Evolutionary conservation across 495 filamentous ascomycete genomes (phyloP).

Genomic region (Penicillium goetzii): DNA sequence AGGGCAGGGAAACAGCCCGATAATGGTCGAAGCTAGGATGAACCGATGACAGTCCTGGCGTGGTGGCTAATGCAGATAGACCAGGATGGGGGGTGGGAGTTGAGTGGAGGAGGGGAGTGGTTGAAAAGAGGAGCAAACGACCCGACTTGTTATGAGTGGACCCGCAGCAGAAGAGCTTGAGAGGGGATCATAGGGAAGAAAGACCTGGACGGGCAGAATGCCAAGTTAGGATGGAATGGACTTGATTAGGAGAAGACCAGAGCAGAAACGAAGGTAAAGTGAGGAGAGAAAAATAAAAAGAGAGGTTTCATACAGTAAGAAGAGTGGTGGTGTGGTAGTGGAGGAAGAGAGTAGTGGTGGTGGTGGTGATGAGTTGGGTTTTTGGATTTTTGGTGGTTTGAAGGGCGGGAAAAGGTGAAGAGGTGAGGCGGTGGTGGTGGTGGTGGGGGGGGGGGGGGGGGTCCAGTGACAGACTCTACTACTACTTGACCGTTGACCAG

Average conservation of each 20-base stretch:
- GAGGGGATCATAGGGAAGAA: conserved; percentile 27
- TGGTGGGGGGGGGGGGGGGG: conserved; percentile 10
- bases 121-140: conserved; percentile 32
- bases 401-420: conserved; percentile 15
- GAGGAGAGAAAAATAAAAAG: not conserved
- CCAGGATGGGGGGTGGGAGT: conserved; percentile 23
- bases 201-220: not conserved
- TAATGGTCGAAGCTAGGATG: conserved; percentile 15
- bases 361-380: conserved; percentile 2
- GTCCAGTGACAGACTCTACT: not conserved
- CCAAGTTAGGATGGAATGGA: conserved; percentile 12
- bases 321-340: not conserved
- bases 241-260: not conserved
- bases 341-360: not conserved
- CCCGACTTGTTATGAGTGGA: conserved; percentile 32
- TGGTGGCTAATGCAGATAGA: conserved; percentile 18
- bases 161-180: conserved; percentile 35
- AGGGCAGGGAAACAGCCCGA: conserved; percentile 20
- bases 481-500: not conserved
- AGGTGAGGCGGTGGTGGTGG: conserved; percentile 30
- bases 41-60: conserved; percentile 7
- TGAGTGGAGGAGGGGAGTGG: conserved; percentile 31
- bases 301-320: not conserved
- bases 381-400: conserved; percentile 2
- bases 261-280: not conserved